Base-by-base conservation (phyloP, 768 basidiomycete species). In the Amyloporia xantha region DNA sequence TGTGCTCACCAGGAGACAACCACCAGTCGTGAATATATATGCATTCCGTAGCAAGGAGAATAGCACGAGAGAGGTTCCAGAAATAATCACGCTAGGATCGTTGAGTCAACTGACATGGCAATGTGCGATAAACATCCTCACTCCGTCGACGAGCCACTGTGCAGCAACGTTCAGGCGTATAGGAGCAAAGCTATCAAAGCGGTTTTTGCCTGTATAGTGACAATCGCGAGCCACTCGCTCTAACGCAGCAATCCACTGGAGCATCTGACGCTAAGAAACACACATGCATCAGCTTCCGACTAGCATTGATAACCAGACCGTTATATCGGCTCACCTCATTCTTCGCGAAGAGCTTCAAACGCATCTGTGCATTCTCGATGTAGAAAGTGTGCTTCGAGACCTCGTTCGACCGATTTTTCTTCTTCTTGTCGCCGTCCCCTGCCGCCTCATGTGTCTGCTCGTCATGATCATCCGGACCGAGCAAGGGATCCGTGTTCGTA, bases 1-100 rank as follows among this genome's bases (percentile, higher is more conserved):
- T 4, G 42, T 25, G 59, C 60, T 46, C 61, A 89, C 89, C 85
- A 3, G 91, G 91, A 21, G 91, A 91, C 20, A 93, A 70, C 96
- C 95, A 98, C 95, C 95, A 97, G 66, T 95, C 95, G 62, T 98
- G 96, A 30, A 97, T 96, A 62, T 92, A 94, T 48, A 96, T 92
- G 39, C 70, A 75, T 59, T 91, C 85, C 62, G 84, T 85, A 0
- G 95, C 95, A 57, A 96, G 76, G 21, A 89, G 73, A 41, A 99
- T 84, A 0, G 95, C 95, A 35, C 91, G 79, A 20, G 90, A 91
- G 20, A 99, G 70, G 61, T 94, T 95, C 96, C 95, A 99, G 68
- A 92, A 95, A 62, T 99, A 99, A 64, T 99, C 95, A 10, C 95
- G 83, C 88, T 94, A 51, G 44, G 45, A 54, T 12, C 45, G 30